These are phyloP conservation scores for Podosphaera aphanis DNA, from an alignment of 2,329 filamentous ascomycete species.

Conservation along the genomic window DNA sequence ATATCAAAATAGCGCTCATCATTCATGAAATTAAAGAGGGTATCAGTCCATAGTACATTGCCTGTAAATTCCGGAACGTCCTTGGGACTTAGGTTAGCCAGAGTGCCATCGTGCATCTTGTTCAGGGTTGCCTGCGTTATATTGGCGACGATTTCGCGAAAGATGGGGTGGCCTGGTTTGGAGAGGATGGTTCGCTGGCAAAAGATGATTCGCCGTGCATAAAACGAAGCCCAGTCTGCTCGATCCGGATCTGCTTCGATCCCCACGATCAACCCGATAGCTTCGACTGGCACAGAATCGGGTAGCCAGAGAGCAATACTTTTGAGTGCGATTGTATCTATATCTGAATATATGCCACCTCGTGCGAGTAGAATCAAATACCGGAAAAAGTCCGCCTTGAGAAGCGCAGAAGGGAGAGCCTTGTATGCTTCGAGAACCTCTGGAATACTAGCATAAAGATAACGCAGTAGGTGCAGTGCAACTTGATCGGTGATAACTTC, in stretches of 20 bases:
- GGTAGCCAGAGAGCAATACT: constrained; percentile 79
- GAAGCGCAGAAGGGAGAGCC: constrained; percentile 46
- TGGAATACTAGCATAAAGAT: constrained; percentile 66
- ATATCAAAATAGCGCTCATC: constrained; percentile 73
- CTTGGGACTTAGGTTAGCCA: constrained; percentile 34
- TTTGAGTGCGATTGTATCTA: constrained; percentile 70
- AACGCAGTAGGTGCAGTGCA: constrained; percentile 54
- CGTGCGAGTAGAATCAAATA: constrained; percentile 51
- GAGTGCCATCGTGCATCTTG: constrained; percentile 42
- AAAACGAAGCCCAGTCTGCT: constrained; percentile 84
- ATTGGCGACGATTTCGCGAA: constrained; percentile 65
- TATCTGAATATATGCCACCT: constrained; percentile 71
- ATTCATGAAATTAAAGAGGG: constrained; percentile 83
- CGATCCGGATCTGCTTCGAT: constrained; percentile 94
- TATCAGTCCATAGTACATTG: constrained; percentile 83
- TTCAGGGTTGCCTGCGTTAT: constrained; percentile 65
- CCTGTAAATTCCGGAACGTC: constrained; percentile 85
- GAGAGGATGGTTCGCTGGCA: constrained; percentile 98
- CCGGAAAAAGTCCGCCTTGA: constrained; percentile 53
- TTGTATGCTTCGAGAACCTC: constrained; percentile 59
- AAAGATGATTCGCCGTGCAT: constrained; percentile 87
- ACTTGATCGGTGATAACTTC: constrained; percentile 90
- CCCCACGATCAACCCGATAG: constrained; percentile 69
- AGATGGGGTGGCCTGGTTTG: constrained; percentile 79
- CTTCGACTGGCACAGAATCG: constrained; percentile 45